Base-by-base conservation (phyloP, 257 asterid genomes). In the Solanum bulbocastanum region DNA sequence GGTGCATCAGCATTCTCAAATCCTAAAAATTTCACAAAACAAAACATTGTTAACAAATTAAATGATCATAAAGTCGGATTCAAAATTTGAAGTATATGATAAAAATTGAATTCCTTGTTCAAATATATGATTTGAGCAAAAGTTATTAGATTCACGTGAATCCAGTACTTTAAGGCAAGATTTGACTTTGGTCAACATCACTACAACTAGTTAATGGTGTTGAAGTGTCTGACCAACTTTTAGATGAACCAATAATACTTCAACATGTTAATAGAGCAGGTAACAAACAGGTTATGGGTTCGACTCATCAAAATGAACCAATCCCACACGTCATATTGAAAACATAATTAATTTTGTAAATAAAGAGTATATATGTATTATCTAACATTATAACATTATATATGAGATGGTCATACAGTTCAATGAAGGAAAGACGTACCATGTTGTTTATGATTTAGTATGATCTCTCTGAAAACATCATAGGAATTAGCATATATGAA, bases 1-100 rank as follows among this genome's bases (percentile, higher is more conserved):
- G 96, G 93, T 5, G 88, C 93, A 22, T 91, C 91, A 37, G 60
- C 87, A 88, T 92, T 91, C 89, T 88, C 93, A 87, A 93, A 93
- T 66, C 96, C 96, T 92, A 87, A 1, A 5, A 79, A 44, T 8
- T 44, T 15, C 15, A 78, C 84, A 15, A 25, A 42, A 42, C 37
- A 42, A 78, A 14, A 42, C 13, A 27, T 40, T 22, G n/a, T 78
- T 78, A 78, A 18, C 13, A 33, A 69, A 69, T 32, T 71, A 32
- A 16, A 71, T 16, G 8, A 4, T 32, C 42, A 16, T 33, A 22
- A 8, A 2, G 40, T 69, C 46, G 1, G 30, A 9, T 73, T 73
- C 16, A 73, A 1, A 35, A 73, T 35, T 35, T 73, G 39, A 73
- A 73, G 27, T 20, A 4, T 20, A 36, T 35, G 46, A n/a, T n/a